These are phyloP conservation scores for Pyrrhoderma lamaoense DNA, from an alignment of 1,284 basidiomycete genomes.

Conservation along the genomic window DNA sequence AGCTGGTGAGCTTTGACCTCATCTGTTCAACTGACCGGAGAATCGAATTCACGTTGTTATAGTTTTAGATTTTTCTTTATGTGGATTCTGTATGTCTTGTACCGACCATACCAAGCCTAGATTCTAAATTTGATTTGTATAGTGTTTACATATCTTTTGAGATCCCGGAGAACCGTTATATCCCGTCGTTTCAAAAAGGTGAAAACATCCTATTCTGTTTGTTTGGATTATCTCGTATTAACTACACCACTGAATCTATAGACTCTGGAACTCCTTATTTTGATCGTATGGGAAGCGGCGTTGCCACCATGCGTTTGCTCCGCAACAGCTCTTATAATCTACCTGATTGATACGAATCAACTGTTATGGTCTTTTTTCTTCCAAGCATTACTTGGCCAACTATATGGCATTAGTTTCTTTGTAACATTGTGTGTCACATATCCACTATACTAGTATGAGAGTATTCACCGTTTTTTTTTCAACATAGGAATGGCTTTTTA, in stretches of 20 bases:
- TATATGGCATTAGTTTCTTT: slow-evolving; percentile 29
- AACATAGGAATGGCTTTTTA: slow-evolving; percentile 5
- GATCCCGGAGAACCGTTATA: slow-evolving; percentile 8
- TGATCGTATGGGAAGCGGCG: slow-evolving; percentile 28
- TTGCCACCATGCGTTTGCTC: slow-evolving; percentile 27
- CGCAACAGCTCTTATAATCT: slow-evolving; percentile 21
- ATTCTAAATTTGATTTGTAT: too few species aligned
- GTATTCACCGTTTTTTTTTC: too few species aligned
- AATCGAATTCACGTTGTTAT: not conserved
- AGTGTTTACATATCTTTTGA: slow-evolving; percentile 7
- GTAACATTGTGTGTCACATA: slow-evolving; percentile 24
- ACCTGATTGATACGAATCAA: slow-evolving; percentile 20
- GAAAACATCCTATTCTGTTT: too few species aligned
- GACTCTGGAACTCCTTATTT: slow-evolving; percentile 21
- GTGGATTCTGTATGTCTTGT: not conserved
- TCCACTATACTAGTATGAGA: not conserved
- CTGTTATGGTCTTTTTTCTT: slow-evolving; percentile 27
- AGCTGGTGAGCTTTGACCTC: not conserved
- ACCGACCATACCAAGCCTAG: not conserved
- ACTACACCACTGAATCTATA: not conserved
- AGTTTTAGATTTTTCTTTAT: slow-evolving; percentile 5
- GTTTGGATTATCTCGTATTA: too few species aligned
- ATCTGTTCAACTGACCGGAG: not conserved
- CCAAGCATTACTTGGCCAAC: slow-evolving; percentile 27
- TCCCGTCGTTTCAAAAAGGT: slow-evolving; percentile 9